phyloP scores from a whole-genome alignment of 805 yeast genomes.

The Cyberlindnera lachancei region DNA sequence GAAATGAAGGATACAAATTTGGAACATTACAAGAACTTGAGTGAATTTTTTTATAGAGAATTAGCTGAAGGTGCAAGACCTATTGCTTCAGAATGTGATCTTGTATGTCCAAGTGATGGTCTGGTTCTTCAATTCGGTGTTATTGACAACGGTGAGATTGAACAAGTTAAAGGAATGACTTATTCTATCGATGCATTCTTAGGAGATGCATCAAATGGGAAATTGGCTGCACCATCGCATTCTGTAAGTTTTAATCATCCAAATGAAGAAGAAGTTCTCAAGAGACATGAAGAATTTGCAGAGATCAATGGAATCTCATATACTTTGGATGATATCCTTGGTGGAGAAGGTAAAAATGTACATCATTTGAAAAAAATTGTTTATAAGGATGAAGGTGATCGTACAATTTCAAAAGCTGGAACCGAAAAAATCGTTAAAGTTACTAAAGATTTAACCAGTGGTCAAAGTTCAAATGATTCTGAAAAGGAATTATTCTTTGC shows the following conservation, averaged over 20 bases:
- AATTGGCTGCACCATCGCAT: constrained; percentile 50
- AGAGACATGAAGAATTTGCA: constrained; percentile 70
- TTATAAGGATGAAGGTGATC: constrained; percentile 64
- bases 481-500: constrained; percentile 70
- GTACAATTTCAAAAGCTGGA: constrained; percentile 31
- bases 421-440: constrained; percentile 31
- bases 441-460: constrained; percentile 23
- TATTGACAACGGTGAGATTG: constrained; percentile 77
- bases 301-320: constrained; percentile 65
- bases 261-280: constrained; percentile 33
- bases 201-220: constrained; percentile 43
- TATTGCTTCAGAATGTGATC: constrained; percentile 48
- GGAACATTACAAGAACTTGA: constrained; percentile 64
- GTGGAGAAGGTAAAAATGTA: constrained; percentile 38
- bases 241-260: constrained; percentile 37
- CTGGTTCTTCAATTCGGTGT: constrained; percentile 78
- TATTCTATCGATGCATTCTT: constrained; percentile 83
- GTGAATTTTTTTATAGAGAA: constrained; percentile 86
- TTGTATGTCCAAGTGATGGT: constrained; percentile 94
- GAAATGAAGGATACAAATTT: constrained; percentile 85
- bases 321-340: constrained; percentile 60
- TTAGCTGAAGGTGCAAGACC: constrained; percentile 77
- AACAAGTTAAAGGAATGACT: constrained; percentile 95
- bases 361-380: constrained; percentile 40
- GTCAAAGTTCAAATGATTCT: constrained; percentile 18